These are phyloP conservation scores for Metschnikowia amazonensis DNA, from an alignment of 805 yeast genomes.

Conservation along the genomic window DNA sequence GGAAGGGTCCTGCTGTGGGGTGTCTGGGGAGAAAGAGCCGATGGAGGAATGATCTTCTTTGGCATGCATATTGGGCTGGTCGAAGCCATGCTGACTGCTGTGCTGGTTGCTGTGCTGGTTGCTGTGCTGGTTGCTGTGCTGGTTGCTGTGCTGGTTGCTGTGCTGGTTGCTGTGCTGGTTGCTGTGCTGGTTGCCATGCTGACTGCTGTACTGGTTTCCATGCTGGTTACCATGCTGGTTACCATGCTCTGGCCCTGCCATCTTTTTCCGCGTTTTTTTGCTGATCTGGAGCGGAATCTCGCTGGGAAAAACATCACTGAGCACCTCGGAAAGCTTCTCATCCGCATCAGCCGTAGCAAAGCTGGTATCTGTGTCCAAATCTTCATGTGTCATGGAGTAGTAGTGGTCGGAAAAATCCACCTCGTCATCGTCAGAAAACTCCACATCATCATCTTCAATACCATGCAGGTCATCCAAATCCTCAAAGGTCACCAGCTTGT, in stretches of 20 bases:
- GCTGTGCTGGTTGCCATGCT: not conserved
- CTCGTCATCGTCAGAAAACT: conserved; percentile 10
- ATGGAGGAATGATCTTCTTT: conserved; percentile 26
- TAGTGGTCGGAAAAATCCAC: conserved; percentile 19
- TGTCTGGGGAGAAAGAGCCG: conserved; percentile 38
- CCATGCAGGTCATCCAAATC: conserved; percentile 27
- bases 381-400: conserved; percentile 24
- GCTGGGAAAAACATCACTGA: conserved; percentile 38
- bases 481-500: conserved; percentile 41
- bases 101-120: not conserved
- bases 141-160: no score
- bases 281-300: conserved; percentile 34
- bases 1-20: conserved; percentile 24
- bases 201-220: no score
- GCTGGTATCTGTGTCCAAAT: conserved; percentile 8
- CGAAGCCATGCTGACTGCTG: not conserved
- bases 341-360: conserved; percentile 14
- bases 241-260: not conserved
- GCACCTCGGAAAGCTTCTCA: conserved; percentile 34
- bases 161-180: not conserved
- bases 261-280: conserved; percentile 16
- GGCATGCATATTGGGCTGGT: not conserved
- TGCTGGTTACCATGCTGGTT: not conserved
- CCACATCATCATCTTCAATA: conserved; percentile 16
- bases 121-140: no score